Conservation (phyloP, 129 eudicot genomes). For the Tagetes erecta region DNA sequence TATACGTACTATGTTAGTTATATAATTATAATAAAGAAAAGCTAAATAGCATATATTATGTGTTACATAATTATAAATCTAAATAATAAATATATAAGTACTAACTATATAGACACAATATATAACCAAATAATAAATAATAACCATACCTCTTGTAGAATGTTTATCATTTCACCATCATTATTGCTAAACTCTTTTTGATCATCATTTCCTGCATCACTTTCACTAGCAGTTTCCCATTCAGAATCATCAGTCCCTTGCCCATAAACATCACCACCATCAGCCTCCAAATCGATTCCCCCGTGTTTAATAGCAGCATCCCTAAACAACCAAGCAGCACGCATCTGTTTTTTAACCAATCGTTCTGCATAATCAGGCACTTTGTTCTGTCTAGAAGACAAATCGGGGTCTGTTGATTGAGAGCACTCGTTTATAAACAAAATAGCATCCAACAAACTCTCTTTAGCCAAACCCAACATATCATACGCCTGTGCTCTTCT, state of each 20-base stretch:
- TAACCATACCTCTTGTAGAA: constrained; percentile 61
- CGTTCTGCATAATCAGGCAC: constrained; percentile 98
- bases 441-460: constrained; percentile 92
- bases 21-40: too few species aligned
- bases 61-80: too few species aligned
- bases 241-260: constrained; percentile 92
- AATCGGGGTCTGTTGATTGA: constrained; percentile 81
- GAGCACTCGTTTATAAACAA: constrained; percentile 83
- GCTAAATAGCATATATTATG: too few species aligned
- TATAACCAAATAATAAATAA: too few species aligned
- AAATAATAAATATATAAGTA: too few species aligned
- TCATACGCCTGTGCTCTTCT: constrained; percentile 97
- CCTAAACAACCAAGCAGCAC: constrained; percentile 90
- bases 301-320: constrained; percentile 93
- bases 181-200: constrained; percentile 52
- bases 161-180: constrained; percentile 49
- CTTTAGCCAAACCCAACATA: constrained; percentile 92
- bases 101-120: background rate
- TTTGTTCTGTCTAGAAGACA: constrained; percentile 71
- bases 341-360: constrained; percentile 92
- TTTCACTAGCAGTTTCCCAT: constrained; percentile 99
- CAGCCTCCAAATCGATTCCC: constrained; percentile 65
- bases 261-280: constrained; percentile 56
- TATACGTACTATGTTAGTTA: background rate
- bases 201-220: constrained; percentile 68